Percentiles rank a stretch among this genome's conserved stretches.
phyloP scores from a whole-genome alignment of 495 filamentous ascomycete genomes.

The Neurospora sp. region DNA sequence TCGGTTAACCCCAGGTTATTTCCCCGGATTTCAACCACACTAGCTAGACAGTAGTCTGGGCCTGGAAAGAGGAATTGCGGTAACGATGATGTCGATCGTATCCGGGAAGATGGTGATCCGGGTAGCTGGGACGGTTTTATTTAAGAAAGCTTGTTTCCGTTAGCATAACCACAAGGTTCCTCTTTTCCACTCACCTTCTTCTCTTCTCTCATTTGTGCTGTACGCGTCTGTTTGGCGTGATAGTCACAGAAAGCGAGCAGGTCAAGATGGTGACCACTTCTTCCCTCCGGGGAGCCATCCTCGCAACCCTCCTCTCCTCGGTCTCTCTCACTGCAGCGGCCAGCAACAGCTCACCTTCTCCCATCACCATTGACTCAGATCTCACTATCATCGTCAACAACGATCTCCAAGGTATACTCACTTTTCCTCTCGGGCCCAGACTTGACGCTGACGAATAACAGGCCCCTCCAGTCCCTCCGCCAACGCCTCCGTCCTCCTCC shows the following conservation, averaged over 20 bases:
- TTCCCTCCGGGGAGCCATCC: neutral
- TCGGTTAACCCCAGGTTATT: neutral
- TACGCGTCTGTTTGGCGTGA: neutral
- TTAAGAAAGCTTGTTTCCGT: neutral
- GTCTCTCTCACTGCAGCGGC: slow-evolving; percentile 10
- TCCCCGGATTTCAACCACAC: neutral
- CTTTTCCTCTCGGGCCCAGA: neutral
- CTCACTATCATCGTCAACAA: slow-evolving; percentile 30
- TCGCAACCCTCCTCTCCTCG: slow-evolving; percentile 3
- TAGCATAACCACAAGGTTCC: neutral
- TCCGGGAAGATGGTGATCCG: neutral
- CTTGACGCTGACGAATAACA: slow-evolving; percentile 1
- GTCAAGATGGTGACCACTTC: neutral
- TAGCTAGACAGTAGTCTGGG: neutral
- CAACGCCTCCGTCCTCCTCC: slow-evolving; percentile 30
- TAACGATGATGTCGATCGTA: neutral
- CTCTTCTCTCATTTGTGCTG: neutral
- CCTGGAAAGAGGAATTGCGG: neutral
- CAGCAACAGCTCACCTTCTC: slow-evolving; percentile 14
- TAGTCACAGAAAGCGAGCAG: neutral
- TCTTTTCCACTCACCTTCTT: neutral
- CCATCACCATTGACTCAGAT: slow-evolving; percentile 25
- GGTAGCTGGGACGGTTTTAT: neutral
- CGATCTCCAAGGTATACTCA: slow-evolving; percentile 30
- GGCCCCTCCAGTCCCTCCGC: slow-evolving; percentile 26